Base-by-base conservation (phyloP, 345 rosid genomes). In the Viola odorata region DNA sequence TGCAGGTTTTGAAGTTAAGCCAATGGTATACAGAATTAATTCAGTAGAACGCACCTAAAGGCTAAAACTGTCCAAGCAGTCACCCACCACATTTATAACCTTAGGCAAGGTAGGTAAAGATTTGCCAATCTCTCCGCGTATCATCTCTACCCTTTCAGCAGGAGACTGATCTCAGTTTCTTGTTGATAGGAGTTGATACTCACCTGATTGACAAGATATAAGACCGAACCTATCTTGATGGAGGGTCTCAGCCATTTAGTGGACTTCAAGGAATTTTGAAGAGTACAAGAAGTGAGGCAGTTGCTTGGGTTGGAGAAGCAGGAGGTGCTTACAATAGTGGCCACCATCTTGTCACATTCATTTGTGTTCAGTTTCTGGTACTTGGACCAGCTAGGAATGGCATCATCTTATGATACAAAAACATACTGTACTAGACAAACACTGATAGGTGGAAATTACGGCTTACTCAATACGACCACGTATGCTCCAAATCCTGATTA, bases 271-370 rank as follows among this genome's bases (percentile, higher is more conserved):
- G 55, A 14, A 69, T 85, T 63, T 64, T 85, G 45, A 75, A 69
- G 69, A 67, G 41, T 10, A 54, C 84, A 0, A 66, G 72, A 36
- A 75, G 78, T 56, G 50, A 66, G 0, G 82, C 87, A 8, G 85
- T 82, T 37, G 81, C 87, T 44, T 80, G 91, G 87, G 81, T 85
- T 47, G 81, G 87, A 11, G 87, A 85, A 72, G 84, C 87, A 1
- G 87, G 91, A 23, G 87, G 85, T 11, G 91, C 84, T 23, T 81
- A 64, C 57, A 85, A 77, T 63, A 82, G 91, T 0, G 91, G 85
- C 65, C 80, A 7, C 48, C 67, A 78, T 69, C 82, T 66, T 13
- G 85, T 82, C 61, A 73, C 83, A 12, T 53, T 60, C 91, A 16
- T 82, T 80, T 64, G 82, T 79, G 12, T 73, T 74, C 57, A 76